Conservation (phyloP, 441 rosid species). For the Populus tomentosa region DNA sequence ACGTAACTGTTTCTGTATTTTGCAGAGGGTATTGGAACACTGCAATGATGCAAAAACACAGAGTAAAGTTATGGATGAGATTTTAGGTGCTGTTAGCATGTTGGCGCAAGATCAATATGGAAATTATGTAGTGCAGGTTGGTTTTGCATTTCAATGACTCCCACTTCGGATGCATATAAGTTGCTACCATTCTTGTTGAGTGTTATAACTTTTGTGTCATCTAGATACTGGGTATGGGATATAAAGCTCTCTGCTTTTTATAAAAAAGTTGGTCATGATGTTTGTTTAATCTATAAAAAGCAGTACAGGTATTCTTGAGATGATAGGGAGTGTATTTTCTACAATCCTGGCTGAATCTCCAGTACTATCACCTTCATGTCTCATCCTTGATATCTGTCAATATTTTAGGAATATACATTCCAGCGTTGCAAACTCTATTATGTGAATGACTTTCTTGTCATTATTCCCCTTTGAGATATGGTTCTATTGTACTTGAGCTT, state of each 20-base stretch:
- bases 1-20: constrained; percentile 9
- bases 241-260: neutral
- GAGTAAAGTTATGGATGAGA: constrained; percentile 58
- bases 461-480: neutral
- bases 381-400: neutral
- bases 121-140: constrained; percentile 80
- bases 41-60: constrained; percentile 60
- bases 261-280: neutral
- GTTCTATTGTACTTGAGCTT: neutral
- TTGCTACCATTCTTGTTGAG: neutral
- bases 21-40: constrained; percentile 71
- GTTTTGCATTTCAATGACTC: constrained; percentile 7
- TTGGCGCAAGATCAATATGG: constrained; percentile 84
- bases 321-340: neutral
- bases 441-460: neutral
- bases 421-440: neutral
- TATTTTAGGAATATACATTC: neutral
- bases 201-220: neutral
- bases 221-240: neutral
- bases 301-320: neutral
- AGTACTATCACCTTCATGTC: neutral
- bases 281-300: neutral
- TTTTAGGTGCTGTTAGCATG: constrained; percentile 58
- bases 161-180: neutral
- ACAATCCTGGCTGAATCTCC: neutral